These are phyloP conservation scores for Tuber indicum DNA, from an alignment of 495 filamentous ascomycete genomes.

Conservation along the genomic window DNA sequence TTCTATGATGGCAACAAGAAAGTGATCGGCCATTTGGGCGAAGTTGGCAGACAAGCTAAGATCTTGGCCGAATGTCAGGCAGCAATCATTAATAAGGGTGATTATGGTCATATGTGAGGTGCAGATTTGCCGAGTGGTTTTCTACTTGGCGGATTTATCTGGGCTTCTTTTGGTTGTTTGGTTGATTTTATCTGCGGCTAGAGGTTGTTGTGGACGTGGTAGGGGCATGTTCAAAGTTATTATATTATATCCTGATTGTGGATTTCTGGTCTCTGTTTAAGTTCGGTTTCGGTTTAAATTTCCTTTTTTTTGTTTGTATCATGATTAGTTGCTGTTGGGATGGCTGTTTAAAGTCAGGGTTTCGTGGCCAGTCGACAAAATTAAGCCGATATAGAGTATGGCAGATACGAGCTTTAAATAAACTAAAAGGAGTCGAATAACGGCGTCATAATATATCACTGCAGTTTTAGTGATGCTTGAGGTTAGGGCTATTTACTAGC, in stretches of 20 bases:
- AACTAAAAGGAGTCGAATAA: neutral
- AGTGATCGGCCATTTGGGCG: slow-evolving; percentile 74
- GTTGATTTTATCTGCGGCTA: slow-evolving; percentile 15
- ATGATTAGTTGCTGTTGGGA: neutral
- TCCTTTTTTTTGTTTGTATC: neutral
- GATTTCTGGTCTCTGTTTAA: slow-evolving; percentile 1
- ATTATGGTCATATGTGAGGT: slow-evolving; percentile 24
- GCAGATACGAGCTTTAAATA: neutral
- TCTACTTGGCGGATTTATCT: neutral
- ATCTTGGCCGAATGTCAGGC: slow-evolving; percentile 79
- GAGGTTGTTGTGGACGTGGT: neutral
- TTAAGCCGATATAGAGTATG: neutral
- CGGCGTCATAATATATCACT: neutral
- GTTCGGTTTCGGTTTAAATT: slow-evolving; percentile 13
- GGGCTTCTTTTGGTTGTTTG: slow-evolving; percentile 4
- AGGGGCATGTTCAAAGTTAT: neutral
- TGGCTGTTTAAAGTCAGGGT: neutral
- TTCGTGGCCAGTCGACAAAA: neutral
- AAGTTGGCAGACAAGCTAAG: slow-evolving; percentile 78
- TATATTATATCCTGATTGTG: neutral
- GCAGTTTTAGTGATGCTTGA: neutral
- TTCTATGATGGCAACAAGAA: slow-evolving; percentile 89
- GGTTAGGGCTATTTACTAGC: neutral
- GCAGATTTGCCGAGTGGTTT: neutral
- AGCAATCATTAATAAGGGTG: slow-evolving; percentile 32